Base-by-base conservation (phyloP, 495 filamentous ascomycete genomes). In the Geopyxis carbonaria region DNA sequence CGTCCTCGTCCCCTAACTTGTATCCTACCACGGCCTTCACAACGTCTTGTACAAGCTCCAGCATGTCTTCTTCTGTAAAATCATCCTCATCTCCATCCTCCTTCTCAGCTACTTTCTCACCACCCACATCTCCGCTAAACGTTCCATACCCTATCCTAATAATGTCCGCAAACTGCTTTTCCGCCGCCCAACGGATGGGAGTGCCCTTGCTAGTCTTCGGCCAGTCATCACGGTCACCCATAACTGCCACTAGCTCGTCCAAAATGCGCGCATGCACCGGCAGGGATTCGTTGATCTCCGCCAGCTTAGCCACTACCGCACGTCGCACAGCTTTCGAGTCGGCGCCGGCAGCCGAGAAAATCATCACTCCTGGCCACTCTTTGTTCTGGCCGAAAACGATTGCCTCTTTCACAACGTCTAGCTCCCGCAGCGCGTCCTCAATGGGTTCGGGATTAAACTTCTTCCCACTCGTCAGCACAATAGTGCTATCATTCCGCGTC, bases 401-500 rank as follows among this genome's bases (percentile, higher is more conserved):
- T 7, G 65, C 69, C 38, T 78, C 76, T 20, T 64, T 53, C 2
- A 78, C 58, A 1, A 66, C 41, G 7, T 57, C 50, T 34, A 69
- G 55, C 15, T 67, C 57, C 34, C 68, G 65, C 16, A 80, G 63
- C 1, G 46, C 53, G 1, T 69, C 68, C 50, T 81, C 78, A 32
- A 76, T 70, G 0, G 63, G 56, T 3, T 77, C 45, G 0, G 78
- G 75, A n/a, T 76, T 58, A 0, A 78, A 65, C 41, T 84, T 84
- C 47, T 81, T 75, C 0, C 77, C 78, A 40, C 72, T 82, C 4
- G 68, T 48, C 5, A 82, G 63, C 0, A 69, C 74, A 10, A 82
- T 63, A 1, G 66, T 61, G 45, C 78, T 73, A 40, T 84, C 78
- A 2, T 69, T 48, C 4, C 78, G 63, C 3, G 62, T 65, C 14